These are phyloP conservation scores for Tilletiopsis washingtonensis DNA, from an alignment of 1,284 basidiomycete genomes.

Conservation along the genomic window DNA sequence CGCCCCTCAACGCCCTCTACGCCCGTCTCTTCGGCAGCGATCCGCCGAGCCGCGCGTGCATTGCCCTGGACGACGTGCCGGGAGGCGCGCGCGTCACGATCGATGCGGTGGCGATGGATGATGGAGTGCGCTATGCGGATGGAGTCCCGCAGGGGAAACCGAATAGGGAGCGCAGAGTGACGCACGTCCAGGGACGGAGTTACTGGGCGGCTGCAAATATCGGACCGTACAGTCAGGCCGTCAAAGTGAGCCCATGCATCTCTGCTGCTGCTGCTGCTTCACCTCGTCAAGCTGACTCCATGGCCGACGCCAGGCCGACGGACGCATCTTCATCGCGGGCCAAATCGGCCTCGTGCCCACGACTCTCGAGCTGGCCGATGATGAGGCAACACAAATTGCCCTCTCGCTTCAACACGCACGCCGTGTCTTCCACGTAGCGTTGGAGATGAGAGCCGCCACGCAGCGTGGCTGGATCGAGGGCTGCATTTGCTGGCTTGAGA, in stretches of 20 bases:
- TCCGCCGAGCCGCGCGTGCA: conserved; percentile 85
- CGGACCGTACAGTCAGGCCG: conserved; percentile 92
- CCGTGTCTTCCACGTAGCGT: conserved; percentile 55
- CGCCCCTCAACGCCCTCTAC: conserved; percentile 55
- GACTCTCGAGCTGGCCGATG: conserved; percentile 59
- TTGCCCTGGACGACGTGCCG: conserved; percentile 55
- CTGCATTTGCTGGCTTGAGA: conserved; percentile 42
- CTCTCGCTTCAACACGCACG: conserved; percentile 73
- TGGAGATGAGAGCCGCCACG: conserved; percentile 14
- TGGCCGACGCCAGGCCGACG: conserved; percentile 55
- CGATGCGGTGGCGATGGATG: conserved; percentile 7
- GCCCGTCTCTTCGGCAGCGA: conserved; percentile 74
- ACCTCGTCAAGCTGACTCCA: conserved; percentile 5
- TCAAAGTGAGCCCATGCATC: conserved; percentile 56
- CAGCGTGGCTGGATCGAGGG: conserved; percentile 33
- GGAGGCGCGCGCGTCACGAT: conserved; percentile 1
- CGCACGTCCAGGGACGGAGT: conserved; percentile 89
- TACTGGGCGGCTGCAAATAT: conserved; percentile 99
- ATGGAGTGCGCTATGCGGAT: background rate
- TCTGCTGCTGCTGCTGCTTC: background rate
- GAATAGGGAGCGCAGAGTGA: conserved; percentile 51
- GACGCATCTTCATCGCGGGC: conserved; percentile 77
- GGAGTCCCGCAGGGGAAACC: background rate
- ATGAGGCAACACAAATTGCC: conserved; percentile 57
- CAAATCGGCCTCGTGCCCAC: conserved; percentile 85